A percentile compares a stretch with the other conserved stretches of the same genome.
Conservation (phyloP, 441 rosid species). For the Euphorbia schlechtendalii region DNA sequence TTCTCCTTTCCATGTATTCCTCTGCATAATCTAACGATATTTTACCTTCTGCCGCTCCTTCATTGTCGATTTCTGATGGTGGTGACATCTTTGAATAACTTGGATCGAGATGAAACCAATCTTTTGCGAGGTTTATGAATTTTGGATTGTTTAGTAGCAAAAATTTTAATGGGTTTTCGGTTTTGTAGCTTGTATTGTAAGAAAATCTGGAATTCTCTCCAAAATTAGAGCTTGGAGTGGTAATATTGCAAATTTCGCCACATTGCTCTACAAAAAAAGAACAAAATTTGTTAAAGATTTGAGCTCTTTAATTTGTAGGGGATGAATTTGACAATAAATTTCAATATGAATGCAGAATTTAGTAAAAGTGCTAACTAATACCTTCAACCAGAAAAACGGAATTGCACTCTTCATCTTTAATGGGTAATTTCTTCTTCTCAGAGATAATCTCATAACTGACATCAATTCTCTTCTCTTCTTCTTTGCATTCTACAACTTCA, state of each 20-base stretch:
- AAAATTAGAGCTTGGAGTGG: slow-evolving; percentile 15
- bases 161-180: slow-evolving; percentile 27
- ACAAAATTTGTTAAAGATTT: too few relatives aligned
- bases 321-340: not conserved
- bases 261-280: slow-evolving; percentile 1
- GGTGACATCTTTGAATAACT: too few relatives aligned
- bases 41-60: too few relatives aligned
- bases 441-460: slow-evolving; percentile 19
- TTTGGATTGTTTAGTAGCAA: slow-evolving; percentile 40
- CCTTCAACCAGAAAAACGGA: slow-evolving; percentile 41
- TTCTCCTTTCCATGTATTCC: too few relatives aligned
- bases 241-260: slow-evolving; percentile 20
- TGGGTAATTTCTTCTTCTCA: slow-evolving; percentile 18
- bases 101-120: too few relatives aligned
- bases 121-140: slow-evolving; percentile 43
- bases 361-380: slow-evolving; percentile 13
- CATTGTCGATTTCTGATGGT: too few relatives aligned
- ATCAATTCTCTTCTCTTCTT: slow-evolving; percentile 29
- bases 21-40: too few relatives aligned
- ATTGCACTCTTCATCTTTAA: slow-evolving; percentile 29
- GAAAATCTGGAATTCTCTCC: slow-evolving; percentile 9
- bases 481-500: slow-evolving; percentile 30
- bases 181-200: slow-evolving; percentile 16
- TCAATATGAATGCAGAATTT: not conserved
- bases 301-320: not conserved